Percentiles rank a stretch among this genome's conserved stretches.
These are phyloP conservation scores for Crithidia expoeki DNA, from an alignment of 208 protist genomes.

Conservation along the genomic window DNA sequence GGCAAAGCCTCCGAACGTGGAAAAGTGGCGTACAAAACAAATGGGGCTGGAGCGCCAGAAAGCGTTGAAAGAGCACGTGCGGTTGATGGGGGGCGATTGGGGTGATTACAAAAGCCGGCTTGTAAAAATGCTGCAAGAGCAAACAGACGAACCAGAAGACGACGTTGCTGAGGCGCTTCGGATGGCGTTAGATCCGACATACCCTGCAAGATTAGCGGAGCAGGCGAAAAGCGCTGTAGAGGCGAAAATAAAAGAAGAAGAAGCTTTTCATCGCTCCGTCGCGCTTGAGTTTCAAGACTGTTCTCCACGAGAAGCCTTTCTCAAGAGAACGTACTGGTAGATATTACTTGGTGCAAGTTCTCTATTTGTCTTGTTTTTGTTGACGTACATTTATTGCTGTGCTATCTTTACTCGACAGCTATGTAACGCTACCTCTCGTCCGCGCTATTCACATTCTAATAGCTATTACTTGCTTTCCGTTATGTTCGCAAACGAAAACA, in stretches of 20 bases:
- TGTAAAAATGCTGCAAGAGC: constrained; percentile 74
- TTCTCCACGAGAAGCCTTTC: constrained; percentile 77
- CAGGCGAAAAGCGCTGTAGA: constrained; percentile 52
- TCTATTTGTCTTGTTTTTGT: not conserved
- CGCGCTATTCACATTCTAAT: too few species aligned
- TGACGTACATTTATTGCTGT: too few species aligned
- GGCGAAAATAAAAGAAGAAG: constrained; percentile 36
- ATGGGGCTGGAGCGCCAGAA: constrained; percentile 36
- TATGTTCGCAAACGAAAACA: too few species aligned
- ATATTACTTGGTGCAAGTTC: not conserved
- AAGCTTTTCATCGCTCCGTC: constrained; percentile 69
- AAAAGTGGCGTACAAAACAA: constrained; percentile 26
- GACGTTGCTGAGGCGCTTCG: constrained; percentile 78
- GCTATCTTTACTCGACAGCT: too few species aligned
- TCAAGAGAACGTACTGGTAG: constrained; percentile 24
- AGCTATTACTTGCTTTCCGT: too few species aligned
- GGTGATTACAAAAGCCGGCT: constrained; percentile 82
- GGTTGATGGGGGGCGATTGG: constrained; percentile 85
- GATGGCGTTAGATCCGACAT: constrained; percentile 87
- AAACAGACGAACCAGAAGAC: constrained; percentile 78
- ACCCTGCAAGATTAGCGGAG: constrained; percentile 68
- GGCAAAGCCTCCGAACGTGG: constrained; percentile 62
- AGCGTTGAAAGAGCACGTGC: constrained; percentile 58
- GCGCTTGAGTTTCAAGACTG: constrained; percentile 30
- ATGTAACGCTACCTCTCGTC: too few species aligned